phyloP scores from a whole-genome alignment of 2,329 filamentous ascomycete genomes.

The Penicillium italicum region DNA sequence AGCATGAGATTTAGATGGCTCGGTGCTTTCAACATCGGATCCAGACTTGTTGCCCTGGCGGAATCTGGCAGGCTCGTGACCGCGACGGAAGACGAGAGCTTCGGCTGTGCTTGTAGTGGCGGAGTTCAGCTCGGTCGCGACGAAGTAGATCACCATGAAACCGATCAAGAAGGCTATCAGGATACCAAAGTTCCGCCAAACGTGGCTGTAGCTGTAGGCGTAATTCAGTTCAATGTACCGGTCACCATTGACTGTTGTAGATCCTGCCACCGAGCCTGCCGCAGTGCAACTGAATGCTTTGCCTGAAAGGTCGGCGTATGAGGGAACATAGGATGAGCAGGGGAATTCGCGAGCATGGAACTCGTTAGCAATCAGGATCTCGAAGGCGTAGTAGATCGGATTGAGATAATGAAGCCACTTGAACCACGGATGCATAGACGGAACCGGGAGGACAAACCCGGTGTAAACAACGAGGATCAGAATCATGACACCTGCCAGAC shows the following conservation, averaged over 20 bases:
- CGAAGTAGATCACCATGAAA: constrained; percentile 61
- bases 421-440: constrained; percentile 72
- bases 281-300: constrained; percentile 54
- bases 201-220: constrained; percentile 55
- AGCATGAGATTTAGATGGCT: neutral
- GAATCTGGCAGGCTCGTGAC: constrained; percentile 29
- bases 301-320: constrained; percentile 39
- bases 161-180: constrained; percentile 60
- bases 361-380: constrained; percentile 78
- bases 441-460: constrained; percentile 42
- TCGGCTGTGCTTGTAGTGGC: constrained; percentile 71
- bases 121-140: constrained; percentile 41
- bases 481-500: constrained; percentile 50
- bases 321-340: constrained; percentile 48
- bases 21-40: constrained; percentile 48
- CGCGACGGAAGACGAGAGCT: constrained; percentile 69
- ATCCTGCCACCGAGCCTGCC: constrained; percentile 55
- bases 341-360: constrained; percentile 63
- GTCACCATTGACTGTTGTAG: constrained; percentile 55
- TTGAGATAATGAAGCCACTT: constrained; percentile 79
- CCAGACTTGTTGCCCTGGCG: constrained; percentile 2
- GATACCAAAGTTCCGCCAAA: constrained; percentile 69
- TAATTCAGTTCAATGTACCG: constrained; percentile 54
- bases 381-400: constrained; percentile 75
- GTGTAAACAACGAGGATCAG: constrained; percentile 47